phyloP scores from a whole-genome alignment of 139 green algal species.

The Volvox africanus region DNA sequence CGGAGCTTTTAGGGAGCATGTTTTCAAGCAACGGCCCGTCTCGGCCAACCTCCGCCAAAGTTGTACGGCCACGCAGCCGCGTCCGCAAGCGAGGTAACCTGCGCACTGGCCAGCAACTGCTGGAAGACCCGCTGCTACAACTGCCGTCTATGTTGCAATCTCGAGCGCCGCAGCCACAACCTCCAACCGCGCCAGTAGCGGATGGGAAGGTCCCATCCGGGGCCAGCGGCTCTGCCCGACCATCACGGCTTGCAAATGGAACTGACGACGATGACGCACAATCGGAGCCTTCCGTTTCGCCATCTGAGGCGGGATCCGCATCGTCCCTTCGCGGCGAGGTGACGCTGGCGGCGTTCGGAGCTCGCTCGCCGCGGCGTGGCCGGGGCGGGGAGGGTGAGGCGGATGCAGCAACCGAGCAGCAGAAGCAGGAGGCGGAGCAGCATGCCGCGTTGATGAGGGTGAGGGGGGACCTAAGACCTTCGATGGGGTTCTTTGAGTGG shows the following conservation, averaged over 20 bases:
- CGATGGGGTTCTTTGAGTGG: background rate
- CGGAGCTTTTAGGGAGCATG: slow-evolving; percentile 13
- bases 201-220: background rate
- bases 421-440: background rate
- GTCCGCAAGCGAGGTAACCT: slow-evolving; percentile 42
- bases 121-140: slow-evolving; percentile 25
- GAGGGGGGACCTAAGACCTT: background rate
- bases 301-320: slow-evolving; percentile 15
- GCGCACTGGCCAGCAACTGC: slow-evolving; percentile 34
- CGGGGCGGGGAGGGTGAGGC: background rate
- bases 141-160: background rate
- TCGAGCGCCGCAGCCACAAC: background rate
- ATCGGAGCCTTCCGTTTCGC: slow-evolving; percentile 20
- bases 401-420: background rate
- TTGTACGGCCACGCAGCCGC: background rate
- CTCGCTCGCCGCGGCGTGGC: background rate
- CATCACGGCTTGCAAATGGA: no score
- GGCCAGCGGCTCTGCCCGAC: background rate
- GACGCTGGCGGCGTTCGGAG: background rate
- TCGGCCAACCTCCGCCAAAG: background rate
- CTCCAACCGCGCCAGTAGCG: background rate
- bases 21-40: background rate
- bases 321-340: background rate
- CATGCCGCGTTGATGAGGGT: slow-evolving; percentile 22
- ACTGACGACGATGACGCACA: slow-evolving; percentile 9